Percentiles rank a stretch among this genome's conserved stretches.
Conservation (phyloP, 2,329 filamentous ascomycete species). For the Alternaria gaisen region DNA sequence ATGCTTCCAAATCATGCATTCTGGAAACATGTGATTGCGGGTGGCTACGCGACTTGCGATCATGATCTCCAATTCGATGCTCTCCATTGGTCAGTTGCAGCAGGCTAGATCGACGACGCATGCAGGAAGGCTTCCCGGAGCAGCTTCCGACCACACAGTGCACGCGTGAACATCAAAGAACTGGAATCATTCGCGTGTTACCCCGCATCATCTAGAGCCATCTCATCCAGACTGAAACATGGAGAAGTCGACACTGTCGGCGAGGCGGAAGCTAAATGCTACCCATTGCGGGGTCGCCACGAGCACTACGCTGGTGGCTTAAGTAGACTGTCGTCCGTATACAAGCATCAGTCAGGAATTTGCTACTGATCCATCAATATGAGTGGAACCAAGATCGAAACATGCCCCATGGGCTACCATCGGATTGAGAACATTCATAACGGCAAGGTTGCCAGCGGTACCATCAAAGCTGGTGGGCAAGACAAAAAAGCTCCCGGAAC, state of each 20-base stretch:
- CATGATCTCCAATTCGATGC: not conserved
- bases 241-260: conserved; percentile 11
- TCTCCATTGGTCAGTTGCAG: not conserved
- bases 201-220: conserved; percentile 20
- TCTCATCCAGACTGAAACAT: not conserved
- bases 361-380: conserved; percentile 6
- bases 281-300: not conserved
- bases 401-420: conserved; percentile 34
- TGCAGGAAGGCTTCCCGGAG: conserved; percentile 7
- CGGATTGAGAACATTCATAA: conserved; percentile 40
- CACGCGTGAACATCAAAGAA: conserved; percentile 10
- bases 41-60: not conserved
- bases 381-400: conserved; percentile 25
- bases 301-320: not conserved
- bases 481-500: conserved; percentile 39
- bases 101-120: conserved; percentile 7
- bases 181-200: conserved; percentile 20
- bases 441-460: conserved; percentile 35
- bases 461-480: conserved; percentile 35
- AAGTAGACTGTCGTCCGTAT: not conserved
- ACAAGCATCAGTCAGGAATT: not conserved
- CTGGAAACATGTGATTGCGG: not conserved
- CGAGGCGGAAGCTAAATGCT: conserved; percentile 18
- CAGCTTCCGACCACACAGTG: conserved; percentile 11
- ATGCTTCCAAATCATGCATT: not conserved